Evolutionary conservation across 2,329 filamentous ascomycete genomes (phyloP).

Genomic region (Rasamsonia emersonii): DNA sequence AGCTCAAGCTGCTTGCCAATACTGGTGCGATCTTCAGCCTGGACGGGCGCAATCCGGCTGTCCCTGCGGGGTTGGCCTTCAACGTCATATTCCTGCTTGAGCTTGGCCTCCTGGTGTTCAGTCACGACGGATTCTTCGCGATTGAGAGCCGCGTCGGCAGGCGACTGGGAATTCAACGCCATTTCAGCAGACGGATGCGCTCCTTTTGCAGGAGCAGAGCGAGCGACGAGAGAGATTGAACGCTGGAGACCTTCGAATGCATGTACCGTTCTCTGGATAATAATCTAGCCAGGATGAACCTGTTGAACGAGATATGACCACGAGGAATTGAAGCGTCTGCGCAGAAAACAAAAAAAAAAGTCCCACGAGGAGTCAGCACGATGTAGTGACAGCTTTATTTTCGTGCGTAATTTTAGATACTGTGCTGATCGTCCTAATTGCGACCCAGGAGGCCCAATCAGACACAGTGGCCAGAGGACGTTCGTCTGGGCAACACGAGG

Average conservation of each 20-base stretch:
- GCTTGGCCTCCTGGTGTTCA: no score
- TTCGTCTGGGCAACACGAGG: no score
- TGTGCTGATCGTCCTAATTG: no score
- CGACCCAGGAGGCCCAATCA: no score
- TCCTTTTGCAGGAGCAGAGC: constrained; percentile 23
- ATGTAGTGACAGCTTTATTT: no score
- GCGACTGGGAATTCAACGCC: constrained; percentile 23
- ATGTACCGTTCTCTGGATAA: constrained; percentile 22
- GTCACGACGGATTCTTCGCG: constrained; percentile 7
- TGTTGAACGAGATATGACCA: background rate
- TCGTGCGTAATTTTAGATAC: no score
- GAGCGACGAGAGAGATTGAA: constrained; percentile 16
- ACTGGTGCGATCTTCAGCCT: constrained; percentile 36
- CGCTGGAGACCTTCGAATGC: constrained; percentile 21
- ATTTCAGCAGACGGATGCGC: constrained; percentile 31
- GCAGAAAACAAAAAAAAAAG: no score
- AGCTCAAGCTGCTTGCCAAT: constrained; percentile 63
- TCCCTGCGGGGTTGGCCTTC: constrained; percentile 17
- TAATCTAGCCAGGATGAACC: no score
- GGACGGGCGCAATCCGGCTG: constrained; percentile 12
- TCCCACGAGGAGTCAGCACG: no score
- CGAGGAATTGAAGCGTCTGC: no score
- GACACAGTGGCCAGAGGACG: no score
- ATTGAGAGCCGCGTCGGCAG: constrained; percentile 10
- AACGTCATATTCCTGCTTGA: constrained; percentile 19